Evolutionary conservation across 208 protist genomes (phyloP), one percentile per base, ranked within the genome.

Genomic region (Crithidia sp.): DNA sequence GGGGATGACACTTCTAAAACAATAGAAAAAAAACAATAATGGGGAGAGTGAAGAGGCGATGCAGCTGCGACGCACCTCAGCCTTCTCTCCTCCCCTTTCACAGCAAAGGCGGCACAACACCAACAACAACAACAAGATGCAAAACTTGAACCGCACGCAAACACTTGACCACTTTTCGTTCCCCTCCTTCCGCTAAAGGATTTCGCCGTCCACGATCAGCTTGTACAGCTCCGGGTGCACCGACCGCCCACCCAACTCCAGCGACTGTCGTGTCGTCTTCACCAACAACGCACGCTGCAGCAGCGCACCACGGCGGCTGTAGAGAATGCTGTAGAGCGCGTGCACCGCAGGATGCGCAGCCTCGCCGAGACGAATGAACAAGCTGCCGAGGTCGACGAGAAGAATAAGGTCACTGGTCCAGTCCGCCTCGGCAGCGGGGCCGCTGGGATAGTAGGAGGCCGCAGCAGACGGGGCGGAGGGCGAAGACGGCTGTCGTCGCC

Each of bases 251-350:
- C 78, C 76, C 19, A 53, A 37, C 62, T 73, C 60, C 19, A 95
- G 70, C 14, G 85, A 81, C 17, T 91, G 76, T 28, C 70, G 79
- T 14, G 83, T 75, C 3, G 67, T 88, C 55, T 90, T 77, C 7
- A 87, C 17, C 3, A 91, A 67, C 44, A 92, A 64, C 4, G 83
- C 80, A 8, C 91, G 84, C 64, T 88, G 86, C 61, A 91, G 78
- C 17, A 95, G 80, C 52, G 77, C 71, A 3, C 75, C 74, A 9
- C 88, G 77, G 50, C 84, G 74, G 4, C 87, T 77, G 67, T 93
- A 93, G 37, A 90, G 55, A 6, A 83, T 52, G 8, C 74, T 74
- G 41, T 90, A 81, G 14, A 96, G 76, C 39, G 69, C 28, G 12
- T 49, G 56, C 54, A 92, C 75, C 36, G 74, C 80, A n/a, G 79